Conservation (phyloP, 257 asterid species). For the Paraleonurus japonicus region DNA sequence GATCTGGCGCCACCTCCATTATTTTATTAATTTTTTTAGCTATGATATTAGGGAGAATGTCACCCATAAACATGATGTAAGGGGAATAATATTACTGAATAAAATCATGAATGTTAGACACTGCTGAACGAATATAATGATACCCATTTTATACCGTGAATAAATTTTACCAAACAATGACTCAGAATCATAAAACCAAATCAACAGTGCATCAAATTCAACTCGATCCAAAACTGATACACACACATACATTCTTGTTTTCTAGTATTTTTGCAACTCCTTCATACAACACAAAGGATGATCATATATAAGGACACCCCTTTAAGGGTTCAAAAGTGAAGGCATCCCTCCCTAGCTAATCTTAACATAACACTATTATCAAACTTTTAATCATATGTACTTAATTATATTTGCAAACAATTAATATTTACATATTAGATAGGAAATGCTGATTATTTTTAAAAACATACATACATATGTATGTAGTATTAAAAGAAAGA, state of each 20-base stretch:
- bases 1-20: no score
- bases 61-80: no score
- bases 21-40: no score
- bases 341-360: conserved; percentile 4
- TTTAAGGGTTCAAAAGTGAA: conserved; percentile 23
- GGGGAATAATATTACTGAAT: no score
- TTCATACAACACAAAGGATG: conserved; percentile 3
- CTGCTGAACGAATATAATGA: no score
- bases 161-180: no score
- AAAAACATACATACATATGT: no score
- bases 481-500: conserved; percentile 70
- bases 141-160: no score
- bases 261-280: neutral
- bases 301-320: conserved; percentile 8
- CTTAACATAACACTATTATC: neutral
- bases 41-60: no score
- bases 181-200: no score
- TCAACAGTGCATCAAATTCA: neutral
- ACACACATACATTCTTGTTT: neutral
- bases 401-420: conserved; percentile 16
- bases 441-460: neutral
- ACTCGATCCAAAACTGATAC: neutral
- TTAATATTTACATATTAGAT: conserved; percentile 28
- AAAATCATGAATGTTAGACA: no score
- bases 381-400: neutral